These are phyloP conservation scores for Beauveria rudraprayagi DNA, from an alignment of 2,329 filamentous ascomycete species.

Conservation along the genomic window DNA sequence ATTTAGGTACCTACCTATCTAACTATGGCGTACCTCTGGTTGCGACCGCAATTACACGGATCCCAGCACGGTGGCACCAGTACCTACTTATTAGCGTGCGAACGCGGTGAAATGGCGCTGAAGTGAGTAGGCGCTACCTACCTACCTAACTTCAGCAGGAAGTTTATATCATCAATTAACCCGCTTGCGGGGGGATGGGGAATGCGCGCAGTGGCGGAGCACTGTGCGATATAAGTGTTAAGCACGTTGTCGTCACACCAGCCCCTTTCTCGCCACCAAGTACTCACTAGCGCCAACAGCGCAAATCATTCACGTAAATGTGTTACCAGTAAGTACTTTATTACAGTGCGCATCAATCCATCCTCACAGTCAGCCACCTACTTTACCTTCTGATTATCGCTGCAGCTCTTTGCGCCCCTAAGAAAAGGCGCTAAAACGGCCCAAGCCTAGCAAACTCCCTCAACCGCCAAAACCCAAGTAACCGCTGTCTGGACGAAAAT, in stretches of 20 bases:
- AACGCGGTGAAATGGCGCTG: no score
- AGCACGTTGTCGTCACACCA: not conserved
- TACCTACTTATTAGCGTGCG: no score
- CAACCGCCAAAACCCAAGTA: constrained; percentile 1
- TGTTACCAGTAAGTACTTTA: not conserved
- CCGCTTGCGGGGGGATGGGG: constrained; percentile 2
- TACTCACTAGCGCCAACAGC: not conserved
- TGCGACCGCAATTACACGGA: no score
- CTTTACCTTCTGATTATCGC: not conserved
- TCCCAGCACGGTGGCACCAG: no score
- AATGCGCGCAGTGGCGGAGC: not conserved
- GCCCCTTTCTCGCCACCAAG: not conserved
- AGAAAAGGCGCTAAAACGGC: constrained; percentile 1
- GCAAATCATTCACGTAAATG: not conserved
- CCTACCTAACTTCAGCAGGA: no score
- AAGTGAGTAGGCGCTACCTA: no score
- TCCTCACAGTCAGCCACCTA: not conserved
- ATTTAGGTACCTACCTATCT: no score
- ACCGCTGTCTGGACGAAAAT: constrained; percentile 22
- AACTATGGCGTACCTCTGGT: no score
- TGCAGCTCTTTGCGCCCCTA: not conserved
- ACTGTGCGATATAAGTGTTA: not conserved
- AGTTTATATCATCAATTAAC: not conserved
- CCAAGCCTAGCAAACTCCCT: not conserved
- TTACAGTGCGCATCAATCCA: not conserved